Base-by-base conservation (phyloP, 2,329 filamentous ascomycete species). In the Verticillium nonalfalfae region DNA sequence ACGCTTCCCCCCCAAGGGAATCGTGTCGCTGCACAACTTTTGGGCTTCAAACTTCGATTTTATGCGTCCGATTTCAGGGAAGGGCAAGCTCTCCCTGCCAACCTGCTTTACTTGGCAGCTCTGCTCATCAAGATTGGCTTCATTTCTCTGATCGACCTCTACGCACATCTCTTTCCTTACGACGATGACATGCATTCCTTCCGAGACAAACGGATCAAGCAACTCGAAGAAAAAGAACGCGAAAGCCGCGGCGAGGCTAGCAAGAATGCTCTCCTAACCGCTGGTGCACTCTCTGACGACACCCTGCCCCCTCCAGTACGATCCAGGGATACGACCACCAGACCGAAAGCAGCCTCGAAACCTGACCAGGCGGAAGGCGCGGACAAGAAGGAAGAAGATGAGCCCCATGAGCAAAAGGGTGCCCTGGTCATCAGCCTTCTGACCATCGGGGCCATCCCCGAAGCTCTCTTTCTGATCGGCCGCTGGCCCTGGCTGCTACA, bases 81-180 rank as follows among this genome's bases (percentile, higher is more conserved):
- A 63, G 79, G 84, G 1, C 95, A 98, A 69, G 82, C 88, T 2
- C 81, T 98, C 2, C 95, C 95, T 0, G 91, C 95, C 45, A 99
- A 99, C 68, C 81, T 99, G 3, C 91, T 98, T 35, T 96, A 95
- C 67, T 84, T 99, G 18, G 90, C 93, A 0, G 93, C 95, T 1
- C 83, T 98, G 38, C 84, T 99, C 35, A 93, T 99, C 76, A 99
- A 99, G 76, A 91, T 97, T 66, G 96, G 95, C 1, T 99, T 99
- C 73, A 91, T 99, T 63, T 97, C 95, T 1, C 79, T 99, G 7
- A 84, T 87, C 59, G 95, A 99, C 71, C 79, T 99, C 1, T 98
- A 97, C 72, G 89, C 93, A 15, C 95, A 99, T 72, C 83, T 99
- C 1, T 96, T 93, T 79, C 92, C 95, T 7, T 78, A 84, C 0